These are phyloP conservation scores for Aspergillus quadrilineatus DNA, from an alignment of 2,329 filamentous ascomycete species.

Conservation along the genomic window DNA sequence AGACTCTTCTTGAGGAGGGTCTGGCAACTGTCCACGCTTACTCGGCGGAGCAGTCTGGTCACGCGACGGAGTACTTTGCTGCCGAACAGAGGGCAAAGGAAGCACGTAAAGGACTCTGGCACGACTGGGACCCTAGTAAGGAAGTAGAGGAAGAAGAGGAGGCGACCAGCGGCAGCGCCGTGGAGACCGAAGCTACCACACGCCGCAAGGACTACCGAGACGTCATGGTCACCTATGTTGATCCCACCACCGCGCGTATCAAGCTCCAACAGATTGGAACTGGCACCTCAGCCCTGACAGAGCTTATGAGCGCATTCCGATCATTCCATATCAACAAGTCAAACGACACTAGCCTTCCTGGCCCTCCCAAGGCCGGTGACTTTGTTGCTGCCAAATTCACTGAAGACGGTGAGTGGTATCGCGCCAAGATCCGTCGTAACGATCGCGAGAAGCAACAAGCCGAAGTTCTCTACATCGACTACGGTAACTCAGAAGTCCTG, in stretches of 20 bases:
- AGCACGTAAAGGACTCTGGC: slow-evolving; percentile 82
- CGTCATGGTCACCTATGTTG: slow-evolving; percentile 87
- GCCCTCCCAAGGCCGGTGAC: slow-evolving; percentile 85
- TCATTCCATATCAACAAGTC: slow-evolving; percentile 83
- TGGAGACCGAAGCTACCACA: slow-evolving; percentile 57
- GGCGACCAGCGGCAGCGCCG: slow-evolving; percentile 48
- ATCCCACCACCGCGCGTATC: slow-evolving; percentile 70
- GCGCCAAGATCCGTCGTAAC: slow-evolving; percentile 84
- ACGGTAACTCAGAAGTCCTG: slow-evolving; percentile 87
- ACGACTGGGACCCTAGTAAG: slow-evolving; percentile 88
- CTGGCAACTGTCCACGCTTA: slow-evolving; percentile 89
- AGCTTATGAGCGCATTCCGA: slow-evolving; percentile 86
- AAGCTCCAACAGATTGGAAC: slow-evolving; percentile 90
- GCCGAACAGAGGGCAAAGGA: slow-evolving; percentile 91
- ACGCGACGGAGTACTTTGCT: slow-evolving; percentile 79
- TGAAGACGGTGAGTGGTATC: slow-evolving; percentile 90
- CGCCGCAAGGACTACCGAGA: slow-evolving; percentile 89
- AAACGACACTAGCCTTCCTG: slow-evolving; percentile 71
- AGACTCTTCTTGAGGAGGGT: slow-evolving; percentile 88
- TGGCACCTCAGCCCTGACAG: slow-evolving; percentile 79
- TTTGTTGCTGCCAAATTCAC: slow-evolving; percentile 89
- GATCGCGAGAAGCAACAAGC: slow-evolving; percentile 85
- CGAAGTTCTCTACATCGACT: slow-evolving; percentile 93
- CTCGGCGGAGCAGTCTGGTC: slow-evolving; percentile 92
- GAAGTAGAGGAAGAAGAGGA: slow-evolving; percentile 65